These are phyloP conservation scores for Plasmodium malariae DNA, from an alignment of 169 alveolate species.

Conservation along the genomic window DNA sequence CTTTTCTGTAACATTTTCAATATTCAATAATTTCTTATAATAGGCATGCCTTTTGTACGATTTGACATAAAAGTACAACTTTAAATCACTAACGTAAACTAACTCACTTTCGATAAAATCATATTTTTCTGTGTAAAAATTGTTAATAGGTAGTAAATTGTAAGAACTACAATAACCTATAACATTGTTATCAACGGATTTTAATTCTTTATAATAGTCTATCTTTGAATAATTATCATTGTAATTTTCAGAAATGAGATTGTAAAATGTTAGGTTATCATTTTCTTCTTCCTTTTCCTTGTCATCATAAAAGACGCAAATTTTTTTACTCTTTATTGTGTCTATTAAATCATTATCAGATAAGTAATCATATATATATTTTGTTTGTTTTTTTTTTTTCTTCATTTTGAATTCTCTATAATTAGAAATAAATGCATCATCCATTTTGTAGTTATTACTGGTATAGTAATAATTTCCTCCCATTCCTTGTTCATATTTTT, in stretches of 20 bases:
- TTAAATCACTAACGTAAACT: conserved; percentile 53
- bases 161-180: conserved; percentile 70
- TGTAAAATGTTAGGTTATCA: conserved; percentile 37
- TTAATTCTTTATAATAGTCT: conserved; percentile 65
- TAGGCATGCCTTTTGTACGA: conserved; percentile 62
- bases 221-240: conserved; percentile 24
- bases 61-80: conserved; percentile 44
- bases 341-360: conserved; percentile 63
- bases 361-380: conserved; percentile 65
- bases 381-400: conserved; percentile 11
- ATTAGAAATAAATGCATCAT: conserved; percentile 12
- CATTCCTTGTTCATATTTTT: conserved; percentile 5
- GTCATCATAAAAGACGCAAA: conserved; percentile 67
- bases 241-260: conserved; percentile 1
- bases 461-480: no score
- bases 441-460: not conserved
- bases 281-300: conserved; percentile 76
- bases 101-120: conserved; percentile 67
- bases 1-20: conserved; percentile 4
- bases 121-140: conserved; percentile 72
- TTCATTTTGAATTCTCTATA: conserved; percentile 13
- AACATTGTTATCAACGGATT: conserved; percentile 22
- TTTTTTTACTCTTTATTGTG: conserved; percentile 73
- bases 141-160: conserved; percentile 64
- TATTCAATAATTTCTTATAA: conserved; percentile 32